Conservation (phyloP, 2,329 filamentous ascomycete species). For the Dothistroma septosporum region DNA sequence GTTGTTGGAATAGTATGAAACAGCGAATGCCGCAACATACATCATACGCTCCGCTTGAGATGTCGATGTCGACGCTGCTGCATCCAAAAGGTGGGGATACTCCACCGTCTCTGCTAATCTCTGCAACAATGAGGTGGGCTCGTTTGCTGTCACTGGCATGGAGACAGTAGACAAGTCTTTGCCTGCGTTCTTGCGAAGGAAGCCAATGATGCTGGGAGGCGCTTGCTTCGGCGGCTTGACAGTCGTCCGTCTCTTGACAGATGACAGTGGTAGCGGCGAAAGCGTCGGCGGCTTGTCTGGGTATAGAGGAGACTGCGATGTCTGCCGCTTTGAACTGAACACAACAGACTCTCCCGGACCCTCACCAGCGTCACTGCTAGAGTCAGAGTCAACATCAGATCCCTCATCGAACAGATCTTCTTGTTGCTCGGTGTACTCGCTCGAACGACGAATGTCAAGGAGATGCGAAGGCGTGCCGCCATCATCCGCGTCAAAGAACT, state of each 20-base stretch:
- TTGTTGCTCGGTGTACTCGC: conserved; percentile 63
- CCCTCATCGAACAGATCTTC: conserved; percentile 47
- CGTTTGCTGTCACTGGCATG: conserved; percentile 96
- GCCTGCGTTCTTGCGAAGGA: conserved; percentile 93
- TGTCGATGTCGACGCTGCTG: conserved; percentile 52
- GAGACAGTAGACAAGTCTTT: conserved; percentile 96
- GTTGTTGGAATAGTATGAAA: conserved; percentile 76
- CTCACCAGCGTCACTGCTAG: conserved; percentile 56
- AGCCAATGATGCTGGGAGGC: conserved; percentile 88
- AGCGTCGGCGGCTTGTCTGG: conserved; percentile 73
- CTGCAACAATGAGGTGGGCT: conserved; percentile 83
- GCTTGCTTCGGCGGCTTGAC: conserved; percentile 70
- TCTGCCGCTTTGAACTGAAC: conserved; percentile 18
- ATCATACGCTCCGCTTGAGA: conserved; percentile 67
- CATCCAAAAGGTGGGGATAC: conserved; percentile 79
- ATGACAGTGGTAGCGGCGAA: conserved; percentile 67
- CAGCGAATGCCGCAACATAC: conserved; percentile 83
- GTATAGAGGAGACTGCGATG: conserved; percentile 52
- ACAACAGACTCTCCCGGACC: conserved; percentile 27
- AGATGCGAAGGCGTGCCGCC: conserved; percentile 59
- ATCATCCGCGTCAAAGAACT: conserved; percentile 90
- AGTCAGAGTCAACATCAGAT: conserved; percentile 56
- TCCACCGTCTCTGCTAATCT: conserved; percentile 86
- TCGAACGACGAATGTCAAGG: conserved; percentile 68
- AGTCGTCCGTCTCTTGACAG: conserved; percentile 62